Evolutionary conservation across 2,329 filamentous ascomycete genomes (phyloP), one percentile per base, ranked within the genome.

Genomic region (Mycocentrospora acerina): DNA sequence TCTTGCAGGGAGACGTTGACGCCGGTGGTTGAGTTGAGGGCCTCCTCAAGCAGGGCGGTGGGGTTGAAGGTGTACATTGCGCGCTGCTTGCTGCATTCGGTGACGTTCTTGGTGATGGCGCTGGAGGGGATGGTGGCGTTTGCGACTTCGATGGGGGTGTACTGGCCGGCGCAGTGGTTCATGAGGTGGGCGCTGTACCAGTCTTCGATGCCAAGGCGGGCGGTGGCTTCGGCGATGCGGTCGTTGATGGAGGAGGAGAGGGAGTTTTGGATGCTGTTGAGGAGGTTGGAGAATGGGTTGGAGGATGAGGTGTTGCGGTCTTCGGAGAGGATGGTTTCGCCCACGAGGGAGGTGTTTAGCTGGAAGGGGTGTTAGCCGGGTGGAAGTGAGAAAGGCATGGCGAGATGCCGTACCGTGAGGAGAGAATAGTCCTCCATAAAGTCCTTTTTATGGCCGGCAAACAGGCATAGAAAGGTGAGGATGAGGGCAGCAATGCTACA

Each of bases 141-240:
- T 11, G 71, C 51, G 5, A 69, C 45, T n/a, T 71, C 55, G 32
- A 44, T 35, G 12, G 73, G 72, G 2, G 61, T 65, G 62, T 73
- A 76, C 50, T 67, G 67, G 37, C 74, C 74, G 42, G 67, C 71
- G 66, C 82, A 85, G 66, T 78, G 79, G 59, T 78, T 72, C 64
- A 83, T 74, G 38, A 83, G 55, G 59, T 85, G 79, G 12, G 77
- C 70, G 14, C 73, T 76, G 67, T 84, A 84, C 64, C 79, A 85
- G 60, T 83, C 76, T 27, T 78, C 70, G 24, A 83, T 69, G 25
- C 78, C 76, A 12, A 82, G 63, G 13, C 69, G 61, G 30, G 71
- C 59, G 14, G 74, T 71, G 17, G 78, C 57, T 38, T 74, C 61
- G 53, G 74, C 66, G 37, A 78, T 60, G 25, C 67, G 60, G 37